Conservation (phyloP, 495 filamentous ascomycete species). For the Apodospora peruviana region DNA sequence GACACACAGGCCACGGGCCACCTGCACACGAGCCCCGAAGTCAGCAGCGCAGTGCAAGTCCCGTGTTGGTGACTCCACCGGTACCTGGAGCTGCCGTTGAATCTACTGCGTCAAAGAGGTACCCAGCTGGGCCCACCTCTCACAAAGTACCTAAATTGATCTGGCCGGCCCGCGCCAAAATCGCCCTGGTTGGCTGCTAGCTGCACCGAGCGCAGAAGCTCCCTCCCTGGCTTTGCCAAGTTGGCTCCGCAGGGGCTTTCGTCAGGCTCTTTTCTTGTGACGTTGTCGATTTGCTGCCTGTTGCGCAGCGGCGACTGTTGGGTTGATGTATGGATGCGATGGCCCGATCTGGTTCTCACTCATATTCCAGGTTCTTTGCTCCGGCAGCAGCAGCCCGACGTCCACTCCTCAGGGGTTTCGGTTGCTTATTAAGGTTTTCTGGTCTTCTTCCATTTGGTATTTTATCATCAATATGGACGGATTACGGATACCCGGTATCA, state of each 20-base stretch:
- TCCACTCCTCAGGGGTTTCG: no score
- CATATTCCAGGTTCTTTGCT: no score
- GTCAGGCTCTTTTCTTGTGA: neutral
- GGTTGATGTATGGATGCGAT: no score
- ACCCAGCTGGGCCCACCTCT: no score
- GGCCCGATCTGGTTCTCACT: no score
- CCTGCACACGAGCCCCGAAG: conserved; percentile 3
- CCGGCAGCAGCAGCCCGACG: no score
- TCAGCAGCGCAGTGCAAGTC: neutral
- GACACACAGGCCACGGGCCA: conserved; percentile 21
- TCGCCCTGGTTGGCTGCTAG: neutral
- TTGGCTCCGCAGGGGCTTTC: neutral
- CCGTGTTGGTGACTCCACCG: neutral
- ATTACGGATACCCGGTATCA: no score
- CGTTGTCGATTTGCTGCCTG: conserved; percentile 6
- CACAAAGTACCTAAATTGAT: neutral
- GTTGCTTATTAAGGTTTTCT: no score
- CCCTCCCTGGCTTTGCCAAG: neutral
- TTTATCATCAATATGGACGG: no score
- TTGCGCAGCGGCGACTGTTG: neutral
- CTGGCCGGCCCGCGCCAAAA: neutral
- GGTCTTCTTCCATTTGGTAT: no score
- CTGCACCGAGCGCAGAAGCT: neutral
- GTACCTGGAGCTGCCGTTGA: conserved; percentile 6
- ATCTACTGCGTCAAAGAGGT: neutral